phyloP scores from a whole-genome alignment of 805 yeast species.

The Suhomyces tanzawaensis region DNA sequence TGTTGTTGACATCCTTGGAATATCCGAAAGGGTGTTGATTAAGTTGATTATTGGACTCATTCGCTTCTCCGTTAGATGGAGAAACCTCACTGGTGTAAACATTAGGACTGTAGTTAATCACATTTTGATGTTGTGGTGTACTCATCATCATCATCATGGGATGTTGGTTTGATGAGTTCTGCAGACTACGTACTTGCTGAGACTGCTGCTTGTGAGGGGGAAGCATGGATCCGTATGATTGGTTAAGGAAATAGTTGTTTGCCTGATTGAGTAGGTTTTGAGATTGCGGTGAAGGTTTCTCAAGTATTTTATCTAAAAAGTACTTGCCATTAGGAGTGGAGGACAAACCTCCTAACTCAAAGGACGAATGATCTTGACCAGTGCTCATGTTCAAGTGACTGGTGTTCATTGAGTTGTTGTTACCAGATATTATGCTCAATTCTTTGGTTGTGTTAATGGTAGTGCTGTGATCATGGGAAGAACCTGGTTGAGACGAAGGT shows the following conservation, averaged over 20 bases:
- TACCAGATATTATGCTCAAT: slow-evolving; percentile 27
- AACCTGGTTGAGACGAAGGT: not conserved
- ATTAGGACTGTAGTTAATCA: slow-evolving; percentile 21
- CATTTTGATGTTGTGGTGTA: slow-evolving; percentile 40
- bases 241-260: slow-evolving; percentile 10
- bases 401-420: slow-evolving; percentile 28
- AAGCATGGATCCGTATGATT: slow-evolving; percentile 24
- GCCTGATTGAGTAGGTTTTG: slow-evolving; percentile 17
- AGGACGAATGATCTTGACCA: slow-evolving; percentile 38
- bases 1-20: slow-evolving; percentile 5
- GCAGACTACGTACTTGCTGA: slow-evolving; percentile 12
- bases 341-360: slow-evolving; percentile 36
- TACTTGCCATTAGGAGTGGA: slow-evolving; percentile 43
- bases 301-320: slow-evolving; percentile 38
- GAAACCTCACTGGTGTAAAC: slow-evolving; percentile 17
- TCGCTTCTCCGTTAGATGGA: slow-evolving; percentile 9
- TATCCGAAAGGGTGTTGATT: slow-evolving; percentile 10
- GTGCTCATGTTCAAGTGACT: slow-evolving; percentile 33
- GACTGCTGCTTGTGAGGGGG: slow-evolving; percentile 23
- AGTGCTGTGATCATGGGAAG: slow-evolving; percentile 6
- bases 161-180: slow-evolving; percentile 14
- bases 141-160: slow-evolving; percentile 39
- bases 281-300: slow-evolving; percentile 36
- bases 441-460: slow-evolving; percentile 24
- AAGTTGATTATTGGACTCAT: slow-evolving; percentile 3